These are phyloP conservation scores for Dactylellina sp. DNA, from an alignment of 2,329 filamentous ascomycete genomes.

Conservation along the genomic window DNA sequence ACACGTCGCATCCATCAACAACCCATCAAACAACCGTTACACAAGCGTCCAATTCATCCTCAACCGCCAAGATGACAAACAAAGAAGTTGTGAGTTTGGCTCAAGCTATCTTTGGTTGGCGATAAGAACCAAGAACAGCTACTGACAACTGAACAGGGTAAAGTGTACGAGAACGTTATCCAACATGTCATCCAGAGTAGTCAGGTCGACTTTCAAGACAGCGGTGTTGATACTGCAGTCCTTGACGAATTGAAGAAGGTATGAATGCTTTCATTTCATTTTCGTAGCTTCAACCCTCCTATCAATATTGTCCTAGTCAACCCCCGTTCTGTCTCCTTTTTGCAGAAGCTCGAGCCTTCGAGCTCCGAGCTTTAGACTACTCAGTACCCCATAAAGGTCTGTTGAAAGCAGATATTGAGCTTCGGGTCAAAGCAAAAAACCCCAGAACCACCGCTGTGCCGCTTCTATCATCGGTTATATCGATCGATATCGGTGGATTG, in stretches of 20 bases:
- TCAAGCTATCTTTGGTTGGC: neutral
- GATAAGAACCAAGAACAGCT: neutral
- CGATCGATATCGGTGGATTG: conserved; percentile 9
- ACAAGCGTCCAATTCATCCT: neutral
- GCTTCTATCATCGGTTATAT: conserved; percentile 21
- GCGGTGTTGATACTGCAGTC: conserved; percentile 86
- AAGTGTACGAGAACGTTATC: conserved; percentile 82
- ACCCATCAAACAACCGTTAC: neutral
- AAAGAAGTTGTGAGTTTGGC: conserved; percentile 34
- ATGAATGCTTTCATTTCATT: conserved; percentile 64
- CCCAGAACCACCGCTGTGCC: neutral
- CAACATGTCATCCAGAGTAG: conserved; percentile 91
- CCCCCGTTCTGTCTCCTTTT: neutral
- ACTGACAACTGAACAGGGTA: conserved; percentile 68
- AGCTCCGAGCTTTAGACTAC: neutral
- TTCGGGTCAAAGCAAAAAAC: neutral
- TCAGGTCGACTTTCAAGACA: conserved; percentile 95
- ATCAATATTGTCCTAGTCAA: conserved; percentile 6
- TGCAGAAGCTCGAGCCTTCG: neutral
- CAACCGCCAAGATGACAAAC: conserved; percentile 33
- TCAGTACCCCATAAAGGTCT: neutral
- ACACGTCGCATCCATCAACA: neutral
- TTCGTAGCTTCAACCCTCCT: neutral
- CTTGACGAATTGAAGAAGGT: conserved; percentile 89
- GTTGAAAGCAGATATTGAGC: neutral